Percentiles rank a stretch among this genome's conserved stretches.
Evolutionary conservation across 2,329 filamentous ascomycete species (phyloP).

Genomic region (Colletotrichum orbiculare): DNA sequence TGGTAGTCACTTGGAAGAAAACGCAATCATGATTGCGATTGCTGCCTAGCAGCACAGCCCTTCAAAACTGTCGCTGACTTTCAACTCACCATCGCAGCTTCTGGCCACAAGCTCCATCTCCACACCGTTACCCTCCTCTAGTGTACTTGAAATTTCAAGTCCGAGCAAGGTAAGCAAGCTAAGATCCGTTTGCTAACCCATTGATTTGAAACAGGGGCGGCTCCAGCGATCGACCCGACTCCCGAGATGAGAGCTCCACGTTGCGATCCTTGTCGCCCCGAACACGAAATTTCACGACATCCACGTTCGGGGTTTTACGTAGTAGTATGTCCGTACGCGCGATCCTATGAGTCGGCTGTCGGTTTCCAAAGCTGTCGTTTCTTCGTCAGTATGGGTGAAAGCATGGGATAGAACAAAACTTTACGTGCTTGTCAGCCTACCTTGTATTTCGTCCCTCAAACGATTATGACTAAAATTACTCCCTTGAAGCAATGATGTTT

Average conservation of each 20-base stretch:
- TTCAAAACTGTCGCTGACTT: not conserved
- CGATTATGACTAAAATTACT: too few species aligned
- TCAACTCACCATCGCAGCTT: not conserved
- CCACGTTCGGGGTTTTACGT: not conserved
- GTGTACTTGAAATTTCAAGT: too few species aligned
- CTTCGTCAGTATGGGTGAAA: too few species aligned
- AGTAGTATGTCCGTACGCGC: too few species aligned
- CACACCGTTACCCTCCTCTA: not conserved
- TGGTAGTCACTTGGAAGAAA: conserved; percentile 10
- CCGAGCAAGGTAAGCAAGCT: conserved; percentile 1
- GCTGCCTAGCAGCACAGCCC: conserved; percentile 11
- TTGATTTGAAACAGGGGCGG: conserved; percentile 8
- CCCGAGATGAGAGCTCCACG: conserved; percentile 7
- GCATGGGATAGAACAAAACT: too few species aligned
- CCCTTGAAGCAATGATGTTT: too few species aligned
- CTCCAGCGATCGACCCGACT: conserved; percentile 7
- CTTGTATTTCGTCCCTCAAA: too few species aligned
- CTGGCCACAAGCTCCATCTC: too few species aligned
- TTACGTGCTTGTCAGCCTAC: too few species aligned
- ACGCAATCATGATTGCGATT: conserved; percentile 14
- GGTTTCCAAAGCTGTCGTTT: too few species aligned
- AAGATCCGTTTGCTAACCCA: not conserved
- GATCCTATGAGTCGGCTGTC: too few species aligned
- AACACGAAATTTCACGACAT: not conserved
- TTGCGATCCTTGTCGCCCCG: not conserved